These are phyloP conservation scores for Claviceps lovelessii DNA, from an alignment of 2,329 filamentous ascomycete species.

Conservation along the genomic window DNA sequence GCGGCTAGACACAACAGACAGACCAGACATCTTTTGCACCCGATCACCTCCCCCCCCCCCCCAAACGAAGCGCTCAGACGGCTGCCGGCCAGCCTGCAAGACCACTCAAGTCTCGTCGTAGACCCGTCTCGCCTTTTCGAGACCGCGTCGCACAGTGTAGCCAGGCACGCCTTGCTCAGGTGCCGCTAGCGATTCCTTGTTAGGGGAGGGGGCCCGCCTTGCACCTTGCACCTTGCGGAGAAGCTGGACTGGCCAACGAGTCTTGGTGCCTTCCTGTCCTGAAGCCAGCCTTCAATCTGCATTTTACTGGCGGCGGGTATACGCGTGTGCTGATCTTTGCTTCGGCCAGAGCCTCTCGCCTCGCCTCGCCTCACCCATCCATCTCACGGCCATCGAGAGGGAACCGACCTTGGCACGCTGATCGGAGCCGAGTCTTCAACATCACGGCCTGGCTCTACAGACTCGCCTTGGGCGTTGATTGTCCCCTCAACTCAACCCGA, in stretches of 20 bases:
- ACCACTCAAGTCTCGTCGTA: neutral
- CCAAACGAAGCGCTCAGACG: neutral
- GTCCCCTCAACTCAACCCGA: neutral
- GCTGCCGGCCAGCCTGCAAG: neutral
- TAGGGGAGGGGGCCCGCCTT: neutral
- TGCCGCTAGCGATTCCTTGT: slow-evolving; percentile 6
- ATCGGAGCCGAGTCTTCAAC: neutral
- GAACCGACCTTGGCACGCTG: neutral
- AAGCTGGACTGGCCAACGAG: neutral
- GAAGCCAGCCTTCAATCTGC: neutral
- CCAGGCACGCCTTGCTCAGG: slow-evolving; percentile 5
- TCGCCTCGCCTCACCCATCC: neutral
- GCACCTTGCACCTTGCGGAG: neutral
- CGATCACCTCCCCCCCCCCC: neutral
- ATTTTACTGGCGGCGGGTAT: neutral
- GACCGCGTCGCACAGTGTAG: slow-evolving; percentile 6
- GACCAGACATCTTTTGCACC: neutral
- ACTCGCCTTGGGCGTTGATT: neutral
- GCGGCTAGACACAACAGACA: neutral
- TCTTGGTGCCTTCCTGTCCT: neutral
- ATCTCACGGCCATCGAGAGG: neutral
- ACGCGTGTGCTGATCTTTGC: neutral
- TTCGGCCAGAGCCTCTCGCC: neutral
- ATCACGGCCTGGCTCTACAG: neutral
- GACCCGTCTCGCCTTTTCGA: slow-evolving; percentile 1